Base-by-base conservation (phyloP, 2,329 filamentous ascomycete genomes). In the Tolypocladium ovalisporum region DNA sequence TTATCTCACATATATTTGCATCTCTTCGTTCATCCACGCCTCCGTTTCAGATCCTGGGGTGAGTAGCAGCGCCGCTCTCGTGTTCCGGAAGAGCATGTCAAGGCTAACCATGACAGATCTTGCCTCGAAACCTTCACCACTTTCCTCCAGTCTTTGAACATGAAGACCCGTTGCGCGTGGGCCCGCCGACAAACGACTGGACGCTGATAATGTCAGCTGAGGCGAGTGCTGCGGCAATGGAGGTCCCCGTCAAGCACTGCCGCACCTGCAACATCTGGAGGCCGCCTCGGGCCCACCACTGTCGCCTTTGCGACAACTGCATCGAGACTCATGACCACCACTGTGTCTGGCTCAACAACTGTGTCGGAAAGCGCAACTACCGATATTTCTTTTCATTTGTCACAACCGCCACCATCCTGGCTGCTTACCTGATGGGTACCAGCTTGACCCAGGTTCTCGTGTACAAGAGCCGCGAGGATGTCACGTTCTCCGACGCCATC, bases 291-390 rank as follows among this genome's bases (percentile, higher is more conserved):
- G 91, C 90, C 58, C 95, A 99, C 69, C 94, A 99, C 74, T 99
- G 94, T 73, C 89, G 94, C 58, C 82, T 96, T 34, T 99, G 94
- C 74, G 93, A 99, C 73, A 97, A 95, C 71, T 99, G 94, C 70
- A 84, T 99, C 59, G 94, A 99, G 72, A 96, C 91, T 0, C 90
- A 97, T 64, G 94, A 99, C 68, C 94, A 99, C 68, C 94, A 99
- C 73, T 99, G 94, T 67, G 92, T 97, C 19, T 99, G 94, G 94
- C 83, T 99, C 62, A 99, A 99, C 75, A 99, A 99, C 71, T 99
- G 94, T 63, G 88, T 99, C 54, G 94, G 94, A 49, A 87, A 93
- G 63, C 89, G 94, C 66, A 99, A 99, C 75, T 99, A 99, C 75
- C 90, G 94, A 62, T 97, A 93, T 72, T 99, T 99, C 73, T 97